Conservation (phyloP, 2,329 filamentous ascomycete genomes). For the Fusarium newnesense region DNA sequence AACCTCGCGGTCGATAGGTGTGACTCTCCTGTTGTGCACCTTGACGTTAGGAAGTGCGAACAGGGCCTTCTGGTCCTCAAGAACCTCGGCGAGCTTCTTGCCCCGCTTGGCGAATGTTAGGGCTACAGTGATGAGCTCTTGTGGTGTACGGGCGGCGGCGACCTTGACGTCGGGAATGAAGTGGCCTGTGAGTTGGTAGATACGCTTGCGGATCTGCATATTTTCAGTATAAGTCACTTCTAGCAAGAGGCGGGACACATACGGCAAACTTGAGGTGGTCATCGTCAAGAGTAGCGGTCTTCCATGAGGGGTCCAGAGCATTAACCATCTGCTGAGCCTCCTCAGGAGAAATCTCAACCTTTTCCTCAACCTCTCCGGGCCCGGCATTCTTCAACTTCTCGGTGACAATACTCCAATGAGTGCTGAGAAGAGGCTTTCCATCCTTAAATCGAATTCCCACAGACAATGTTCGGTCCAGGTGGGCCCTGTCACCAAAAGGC, state of each 20-base stretch:
- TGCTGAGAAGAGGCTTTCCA: conserved; percentile 53
- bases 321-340: conserved; percentile 57
- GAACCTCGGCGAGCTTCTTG: conserved; percentile 70
- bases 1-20: conserved; percentile 76
- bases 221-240: conserved; percentile 20
- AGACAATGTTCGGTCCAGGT: conserved; percentile 50
- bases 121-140: conserved; percentile 64
- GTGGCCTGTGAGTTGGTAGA: conserved; percentile 83
- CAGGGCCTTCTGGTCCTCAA: conserved; percentile 61
- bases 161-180: conserved; percentile 78
- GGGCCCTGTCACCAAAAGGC: conserved; percentile 46
- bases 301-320: conserved; percentile 67
- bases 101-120: conserved; percentile 65
- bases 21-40: conserved; percentile 72
- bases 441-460: conserved; percentile 54
- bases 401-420: conserved; percentile 50
- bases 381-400: conserved; percentile 47
- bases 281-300: conserved; percentile 61
- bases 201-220: conserved; percentile 80
- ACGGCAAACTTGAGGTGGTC: conserved; percentile 80
- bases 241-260: conserved; percentile 50
- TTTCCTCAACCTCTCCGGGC: conserved; percentile 36
- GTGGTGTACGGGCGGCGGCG: conserved; percentile 62
- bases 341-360: conserved; percentile 46
- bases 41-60: conserved; percentile 73